Conservation (phyloP, 176 grass and related monocot genomes). For the Oryza punctata region DNA sequence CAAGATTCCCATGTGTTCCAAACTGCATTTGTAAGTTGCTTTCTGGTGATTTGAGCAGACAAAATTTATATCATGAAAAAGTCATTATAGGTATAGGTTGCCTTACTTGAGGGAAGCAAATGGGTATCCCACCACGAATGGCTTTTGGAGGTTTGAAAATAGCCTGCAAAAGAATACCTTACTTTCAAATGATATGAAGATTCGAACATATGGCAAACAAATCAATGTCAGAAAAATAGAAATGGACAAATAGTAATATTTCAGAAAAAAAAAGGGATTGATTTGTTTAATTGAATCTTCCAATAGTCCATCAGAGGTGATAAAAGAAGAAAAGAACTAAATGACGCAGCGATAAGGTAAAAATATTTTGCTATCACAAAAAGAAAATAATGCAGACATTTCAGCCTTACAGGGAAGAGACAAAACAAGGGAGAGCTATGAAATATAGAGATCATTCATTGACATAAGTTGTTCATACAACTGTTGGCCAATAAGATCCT, state of each 20-base stretch:
- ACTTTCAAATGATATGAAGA: background rate
- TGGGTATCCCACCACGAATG: slow-evolving; percentile 86
- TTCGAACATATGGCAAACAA: background rate
- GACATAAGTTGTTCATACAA: background rate
- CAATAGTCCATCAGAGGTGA: background rate
- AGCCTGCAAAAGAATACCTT: slow-evolving; percentile 57
- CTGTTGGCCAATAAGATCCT: background rate
- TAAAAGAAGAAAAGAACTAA: slow-evolving; percentile 8
- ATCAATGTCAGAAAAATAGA: background rate
- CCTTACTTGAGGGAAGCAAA: slow-evolving; percentile 98
- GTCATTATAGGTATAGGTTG: slow-evolving; percentile 29
- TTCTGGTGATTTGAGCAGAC: background rate
- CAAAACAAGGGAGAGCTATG: background rate
- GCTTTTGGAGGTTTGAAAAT: slow-evolving; percentile 82
- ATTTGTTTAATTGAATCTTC: background rate
- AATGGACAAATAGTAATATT: background rate
- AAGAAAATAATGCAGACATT: background rate
- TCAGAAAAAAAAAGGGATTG: background rate
- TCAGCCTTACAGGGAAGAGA: background rate
- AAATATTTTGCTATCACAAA: background rate
- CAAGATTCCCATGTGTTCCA: slow-evolving; percentile 81
- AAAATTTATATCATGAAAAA: slow-evolving; percentile 13
- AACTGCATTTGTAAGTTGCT: slow-evolving; percentile 60
- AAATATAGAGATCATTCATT: background rate
- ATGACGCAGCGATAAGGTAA: background rate